Evolutionary conservation across 495 filamentous ascomycete species (phyloP), one percentile per base, ranked within the genome.

Genomic region (Pyrenula massariospora): DNA sequence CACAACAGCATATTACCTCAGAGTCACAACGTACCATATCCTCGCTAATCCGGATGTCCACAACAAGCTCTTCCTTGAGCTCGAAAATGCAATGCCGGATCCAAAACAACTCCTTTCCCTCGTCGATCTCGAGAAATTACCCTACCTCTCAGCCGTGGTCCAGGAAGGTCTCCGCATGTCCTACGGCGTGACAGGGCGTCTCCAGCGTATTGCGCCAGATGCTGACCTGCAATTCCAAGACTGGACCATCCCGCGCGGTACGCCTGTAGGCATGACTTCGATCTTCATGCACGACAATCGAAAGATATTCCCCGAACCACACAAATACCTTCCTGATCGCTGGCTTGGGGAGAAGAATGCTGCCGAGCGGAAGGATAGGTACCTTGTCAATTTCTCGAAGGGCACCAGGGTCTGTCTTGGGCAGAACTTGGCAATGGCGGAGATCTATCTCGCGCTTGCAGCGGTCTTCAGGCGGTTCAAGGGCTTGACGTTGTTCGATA

Each of bases 111-210:
- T 58, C 1, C 62, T 60, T 2, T 53, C 59, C 10, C 55, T 67
- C 1, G 50, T 47, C 22, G 57, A 65, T 12, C 63, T 73, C 1
- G 66, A 74, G 56, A 63, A 60, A 22, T 65, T 66, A 36, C 68
- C 69, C 1, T 72, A 72, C 51, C 63, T 79, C 2, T 58, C 64
- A 12, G 76, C 70, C 11, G 62, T 73, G 25, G 67, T 79, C 52
- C 65, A 74, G n/a, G 75, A 80, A 55, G 64, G 64, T 20, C 56
- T 77, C 22, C 65, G 77, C 0, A 63, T 76, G 2, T 67, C 63
- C 48, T 63, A 68, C 48, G 68, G 65, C 3, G 55, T 62, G 3
- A 55, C 61, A 19, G 56, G 60, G 15, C 65, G 68, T 2, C 47
- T 62, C 20, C 58, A 56, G 25, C 67, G 70, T 20, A 55, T 63